Evolutionary conservation across 2,329 filamentous ascomycete genomes (phyloP), one percentile per base, ranked within the genome.

Genomic region (Uncinocarpus reesii): DNA sequence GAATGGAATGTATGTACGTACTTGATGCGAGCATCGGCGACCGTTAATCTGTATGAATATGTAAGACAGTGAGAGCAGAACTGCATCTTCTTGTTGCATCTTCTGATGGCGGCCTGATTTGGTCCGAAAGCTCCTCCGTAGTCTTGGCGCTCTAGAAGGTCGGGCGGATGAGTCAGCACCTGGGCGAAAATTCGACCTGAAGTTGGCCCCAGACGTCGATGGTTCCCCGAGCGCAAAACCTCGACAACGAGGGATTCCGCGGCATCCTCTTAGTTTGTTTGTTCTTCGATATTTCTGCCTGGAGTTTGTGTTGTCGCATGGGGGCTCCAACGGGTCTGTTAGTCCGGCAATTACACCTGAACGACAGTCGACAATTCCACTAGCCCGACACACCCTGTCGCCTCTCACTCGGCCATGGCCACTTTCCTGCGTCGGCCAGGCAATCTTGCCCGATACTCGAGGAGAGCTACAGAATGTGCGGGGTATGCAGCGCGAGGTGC

Each of bases 371-470:
- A n/a, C 37, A 42, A 48, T 42, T 13, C 11, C 20, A 42, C 23
- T 34, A 48, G 46, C 46, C 36, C 35, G 34, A 29, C 31, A 41
- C 55, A 43, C 55, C 54, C 49, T 55, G 51, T 51, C 57, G n/a
- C 52, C 53, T 58, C 54, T 60, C 59, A 18, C 59, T 65, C 64
- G 67, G 71, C 64, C 67, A 84, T 84, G 81, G 80, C 79, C 64
- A 77, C 78, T 60, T 71, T 81, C 60, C 69, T 84, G 57, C 77
- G 80, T 65, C 78, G 79, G 65, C 76, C 81, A 64, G 77, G 78
- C 71, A 76, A 78, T 65, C 69, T 84, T 63, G 77, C 78, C 68
- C 75, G 77, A 64, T 72, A 79, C 61, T 76, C 78, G 51, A 76
- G 75, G 65, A 69, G 75, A 56, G 73, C 74, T 56, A 69, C 76